Conservation (phyloP, 2,329 filamentous ascomycete genomes). For the Gnomoniopsis smithogilvyi region DNA sequence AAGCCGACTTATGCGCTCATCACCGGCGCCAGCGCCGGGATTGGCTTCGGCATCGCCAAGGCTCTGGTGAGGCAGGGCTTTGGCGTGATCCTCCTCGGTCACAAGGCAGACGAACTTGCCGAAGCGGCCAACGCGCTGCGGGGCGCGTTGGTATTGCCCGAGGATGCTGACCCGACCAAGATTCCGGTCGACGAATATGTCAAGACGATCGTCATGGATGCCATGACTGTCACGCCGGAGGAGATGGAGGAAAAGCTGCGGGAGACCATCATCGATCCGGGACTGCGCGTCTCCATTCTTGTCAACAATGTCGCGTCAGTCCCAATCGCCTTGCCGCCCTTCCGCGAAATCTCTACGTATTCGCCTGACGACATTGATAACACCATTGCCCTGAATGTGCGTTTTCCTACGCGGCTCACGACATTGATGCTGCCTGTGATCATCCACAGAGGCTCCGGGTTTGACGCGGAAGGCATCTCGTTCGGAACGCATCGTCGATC, state of each 20-base stretch:
- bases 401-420: constrained; percentile 34
- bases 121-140: constrained; percentile 24
- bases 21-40: constrained; percentile 32
- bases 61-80: constrained; percentile 31
- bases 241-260: constrained; percentile 24
- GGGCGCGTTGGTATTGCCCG: constrained; percentile 1
- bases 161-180: not conserved
- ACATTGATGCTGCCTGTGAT: constrained; percentile 26
- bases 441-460: constrained; percentile 15
- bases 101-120: constrained; percentile 27
- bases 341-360: constrained; percentile 26
- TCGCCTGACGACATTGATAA: constrained; percentile 27
- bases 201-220: constrained; percentile 28
- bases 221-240: constrained; percentile 25
- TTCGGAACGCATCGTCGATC: constrained; percentile 19
- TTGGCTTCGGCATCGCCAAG: constrained; percentile 31
- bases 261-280: constrained; percentile 18
- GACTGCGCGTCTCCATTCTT: constrained; percentile 28
- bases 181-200: constrained; percentile 23
- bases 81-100: constrained; percentile 30
- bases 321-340: constrained; percentile 24
- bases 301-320: constrained; percentile 32
- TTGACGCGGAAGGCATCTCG: not conserved
- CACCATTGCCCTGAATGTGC: constrained; percentile 30
- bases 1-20: constrained; percentile 28